Evolutionary conservation across 305 asterid species (phyloP).

Genomic region (Salvia sclarea): DNA sequence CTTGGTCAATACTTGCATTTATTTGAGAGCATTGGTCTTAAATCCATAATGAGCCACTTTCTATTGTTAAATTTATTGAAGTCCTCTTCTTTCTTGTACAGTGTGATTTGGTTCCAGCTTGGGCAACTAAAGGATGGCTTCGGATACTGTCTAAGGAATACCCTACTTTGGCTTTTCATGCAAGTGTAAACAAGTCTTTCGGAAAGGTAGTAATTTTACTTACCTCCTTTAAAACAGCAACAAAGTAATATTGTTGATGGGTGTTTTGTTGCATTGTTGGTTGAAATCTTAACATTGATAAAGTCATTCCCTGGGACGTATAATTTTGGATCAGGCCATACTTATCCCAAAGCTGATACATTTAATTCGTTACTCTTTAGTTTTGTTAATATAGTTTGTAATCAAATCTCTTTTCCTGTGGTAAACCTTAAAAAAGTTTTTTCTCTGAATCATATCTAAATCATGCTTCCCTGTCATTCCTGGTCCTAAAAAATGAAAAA

Average conservation of each 20-base stretch:
- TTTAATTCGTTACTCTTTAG: not conserved
- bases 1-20: slow-evolving; percentile 1
- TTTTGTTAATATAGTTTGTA: not conserved
- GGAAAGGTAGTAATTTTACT: slow-evolving; percentile 69
- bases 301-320: not conserved
- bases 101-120: slow-evolving; percentile 98
- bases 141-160: slow-evolving; percentile 80
- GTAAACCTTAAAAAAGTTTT: no score
- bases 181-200: slow-evolving; percentile 90
- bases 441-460: not conserved
- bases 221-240: slow-evolving; percentile 1
- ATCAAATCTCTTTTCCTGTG: not conserved
- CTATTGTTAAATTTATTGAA: not conserved
- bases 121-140: slow-evolving; percentile 98
- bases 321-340: not conserved
- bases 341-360: not conserved
- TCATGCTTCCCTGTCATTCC: not conserved
- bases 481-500: not conserved
- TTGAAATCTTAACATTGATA: not conserved
- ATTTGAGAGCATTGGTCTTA: slow-evolving; percentile 11
- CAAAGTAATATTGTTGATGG: slow-evolving; percentile 6
- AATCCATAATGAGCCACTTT: not conserved
- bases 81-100: slow-evolving; percentile 31
- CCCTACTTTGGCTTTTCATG: slow-evolving; percentile 94
- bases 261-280: no score